Evolutionary conservation across 2,329 filamentous ascomycete genomes (phyloP).

Genomic region (Exophiala viscosa): DNA sequence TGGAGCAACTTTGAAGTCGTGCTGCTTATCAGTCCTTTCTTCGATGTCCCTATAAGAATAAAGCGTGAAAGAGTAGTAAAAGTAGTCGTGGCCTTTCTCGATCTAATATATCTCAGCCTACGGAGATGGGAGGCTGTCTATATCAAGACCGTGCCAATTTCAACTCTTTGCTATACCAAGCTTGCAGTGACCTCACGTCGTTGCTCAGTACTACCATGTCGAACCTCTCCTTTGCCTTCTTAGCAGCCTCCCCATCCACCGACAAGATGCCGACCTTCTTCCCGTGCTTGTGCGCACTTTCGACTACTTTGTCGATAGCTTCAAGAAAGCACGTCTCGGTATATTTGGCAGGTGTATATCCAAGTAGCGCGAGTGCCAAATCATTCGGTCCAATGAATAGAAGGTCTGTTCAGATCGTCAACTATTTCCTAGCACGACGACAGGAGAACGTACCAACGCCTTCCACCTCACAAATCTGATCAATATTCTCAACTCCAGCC

Average conservation of each 20-base stretch:
- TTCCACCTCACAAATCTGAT: neutral
- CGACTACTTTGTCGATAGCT: conserved; percentile 57
- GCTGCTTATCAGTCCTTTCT: too few species aligned
- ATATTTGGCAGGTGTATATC: conserved; percentile 54
- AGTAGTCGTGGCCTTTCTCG: too few species aligned
- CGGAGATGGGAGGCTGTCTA: too few species aligned
- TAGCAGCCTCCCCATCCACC: conserved; percentile 43
- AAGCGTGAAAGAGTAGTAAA: too few species aligned
- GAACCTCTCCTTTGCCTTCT: conserved; percentile 38
- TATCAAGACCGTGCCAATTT: conserved; percentile 36
- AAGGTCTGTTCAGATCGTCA: conserved; percentile 41
- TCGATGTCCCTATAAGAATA: too few species aligned
- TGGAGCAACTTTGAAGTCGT: too few species aligned
- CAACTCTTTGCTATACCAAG: conserved; percentile 47
- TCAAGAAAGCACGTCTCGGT: conserved; percentile 55
- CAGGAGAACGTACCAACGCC: neutral
- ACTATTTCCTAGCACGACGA: conserved; percentile 30
- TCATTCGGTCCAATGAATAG: neutral
- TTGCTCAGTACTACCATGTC: conserved; percentile 47
- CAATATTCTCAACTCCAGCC: neutral
- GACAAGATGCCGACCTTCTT: conserved; percentile 60
- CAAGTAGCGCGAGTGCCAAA: conserved; percentile 51
- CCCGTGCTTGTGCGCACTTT: conserved; percentile 57
- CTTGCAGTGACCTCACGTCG: conserved; percentile 49
- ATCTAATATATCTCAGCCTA: too few species aligned